These are phyloP conservation scores for Polyporus arcularius DNA, from an alignment of 768 basidiomycete genomes.

Conservation along the genomic window DNA sequence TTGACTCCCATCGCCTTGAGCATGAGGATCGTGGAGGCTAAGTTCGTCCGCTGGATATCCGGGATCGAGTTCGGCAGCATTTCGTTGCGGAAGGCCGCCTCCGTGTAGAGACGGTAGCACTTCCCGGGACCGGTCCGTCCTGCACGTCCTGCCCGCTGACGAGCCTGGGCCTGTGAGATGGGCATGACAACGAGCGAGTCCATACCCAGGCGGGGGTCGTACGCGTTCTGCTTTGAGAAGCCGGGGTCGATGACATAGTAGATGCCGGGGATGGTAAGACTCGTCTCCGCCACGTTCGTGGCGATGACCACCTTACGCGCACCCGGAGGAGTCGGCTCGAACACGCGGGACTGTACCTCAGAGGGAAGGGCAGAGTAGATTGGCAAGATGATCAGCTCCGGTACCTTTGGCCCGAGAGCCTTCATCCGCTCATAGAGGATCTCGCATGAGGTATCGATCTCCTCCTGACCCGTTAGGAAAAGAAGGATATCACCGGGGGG, in stretches of 20 bases:
- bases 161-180: constrained; percentile 97
- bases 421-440: constrained; percentile 99
- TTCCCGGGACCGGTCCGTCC: constrained; percentile 98
- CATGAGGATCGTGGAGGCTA: constrained; percentile 90
- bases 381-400: constrained; percentile 93
- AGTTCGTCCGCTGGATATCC: constrained; percentile 94
- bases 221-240: constrained; percentile 98
- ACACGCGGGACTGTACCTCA: constrained; percentile 96
- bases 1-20: constrained; percentile 99
- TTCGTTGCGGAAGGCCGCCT: constrained; percentile 97
- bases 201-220: constrained; percentile 97
- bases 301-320: constrained; percentile 99
- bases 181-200: constrained; percentile 98
- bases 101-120: constrained; percentile 96
- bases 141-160: constrained; percentile 93
- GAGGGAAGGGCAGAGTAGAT: constrained; percentile 98
- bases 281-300: constrained; percentile 99
- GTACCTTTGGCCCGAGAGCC: constrained; percentile 96
- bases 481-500: constrained; percentile 95
- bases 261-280: constrained; percentile 96
- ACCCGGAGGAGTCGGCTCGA: constrained; percentile 96
- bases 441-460: constrained; percentile 97
- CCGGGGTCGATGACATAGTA: constrained; percentile 99
- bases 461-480: constrained; percentile 98
- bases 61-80: constrained; percentile 98